Evolutionary conservation across 768 basidiomycete genomes (phyloP).

Genomic region (Russula sp.): DNA sequence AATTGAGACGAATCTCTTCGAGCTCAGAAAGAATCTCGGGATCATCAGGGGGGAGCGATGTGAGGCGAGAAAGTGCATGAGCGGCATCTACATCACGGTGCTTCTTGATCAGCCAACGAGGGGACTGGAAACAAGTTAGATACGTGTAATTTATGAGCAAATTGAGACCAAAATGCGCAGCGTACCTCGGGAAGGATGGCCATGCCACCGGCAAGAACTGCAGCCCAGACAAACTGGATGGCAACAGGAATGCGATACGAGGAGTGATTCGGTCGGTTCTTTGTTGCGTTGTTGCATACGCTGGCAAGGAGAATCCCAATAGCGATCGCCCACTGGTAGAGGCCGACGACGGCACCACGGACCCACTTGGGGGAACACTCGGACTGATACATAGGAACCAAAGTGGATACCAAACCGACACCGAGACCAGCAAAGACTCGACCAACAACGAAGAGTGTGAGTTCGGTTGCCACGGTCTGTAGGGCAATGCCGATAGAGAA

Average conservation of each 20-base stretch:
- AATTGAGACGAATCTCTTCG: constrained; percentile 49
- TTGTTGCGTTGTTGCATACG: constrained; percentile 46
- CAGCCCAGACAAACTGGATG: constrained; percentile 76
- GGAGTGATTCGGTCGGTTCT: constrained; percentile 8
- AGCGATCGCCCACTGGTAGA: constrained; percentile 68
- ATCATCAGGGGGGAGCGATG: constrained; percentile 42
- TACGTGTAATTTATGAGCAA: neutral
- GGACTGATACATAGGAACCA: constrained; percentile 30
- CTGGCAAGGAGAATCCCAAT: constrained; percentile 47
- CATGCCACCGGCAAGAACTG: constrained; percentile 65
- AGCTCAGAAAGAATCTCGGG: constrained; percentile 47
- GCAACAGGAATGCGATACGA: constrained; percentile 69
- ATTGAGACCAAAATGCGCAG: neutral
- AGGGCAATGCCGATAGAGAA: constrained; percentile 61
- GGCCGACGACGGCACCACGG: constrained; percentile 62
- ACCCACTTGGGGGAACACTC: constrained; percentile 27
- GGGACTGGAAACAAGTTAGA: constrained; percentile 38
- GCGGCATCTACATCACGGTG: constrained; percentile 54
- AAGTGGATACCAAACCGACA: constrained; percentile 65
- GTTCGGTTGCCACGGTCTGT: constrained; percentile 47
- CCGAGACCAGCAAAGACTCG: constrained; percentile 74
- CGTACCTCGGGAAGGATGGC: constrained; percentile 52
- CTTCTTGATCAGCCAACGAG: constrained; percentile 70
- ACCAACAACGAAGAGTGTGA: constrained; percentile 49
- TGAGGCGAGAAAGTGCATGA: constrained; percentile 55